phyloP scores from a whole-genome alignment of 495 filamentous ascomycete species.

The Friedmanniomyces endolithicus region DNA sequence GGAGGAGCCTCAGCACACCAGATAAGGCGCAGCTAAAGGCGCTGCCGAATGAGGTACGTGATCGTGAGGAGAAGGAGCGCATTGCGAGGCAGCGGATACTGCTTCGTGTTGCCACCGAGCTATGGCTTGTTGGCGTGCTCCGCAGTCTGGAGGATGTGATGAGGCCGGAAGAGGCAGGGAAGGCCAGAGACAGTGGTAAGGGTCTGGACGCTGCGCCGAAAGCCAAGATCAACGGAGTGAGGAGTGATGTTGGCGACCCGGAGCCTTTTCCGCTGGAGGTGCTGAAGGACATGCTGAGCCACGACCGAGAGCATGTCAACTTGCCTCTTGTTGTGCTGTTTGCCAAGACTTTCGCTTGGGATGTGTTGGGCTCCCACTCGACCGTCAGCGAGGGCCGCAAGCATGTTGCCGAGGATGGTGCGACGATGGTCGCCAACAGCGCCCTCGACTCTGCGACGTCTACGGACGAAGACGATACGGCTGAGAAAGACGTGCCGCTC shows the following conservation, averaged over 20 bases:
- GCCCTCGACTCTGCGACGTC: conserved; percentile 40
- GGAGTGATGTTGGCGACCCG: conserved; percentile 24
- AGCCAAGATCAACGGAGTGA: conserved; percentile 37
- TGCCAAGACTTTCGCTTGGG: conserved; percentile 93
- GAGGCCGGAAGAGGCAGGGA: conserved; percentile 64
- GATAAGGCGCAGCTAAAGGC: conserved; percentile 75
- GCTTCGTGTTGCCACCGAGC: conserved; percentile 79
- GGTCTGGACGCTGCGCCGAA: conserved; percentile 39
- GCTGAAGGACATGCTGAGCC: conserved; percentile 84
- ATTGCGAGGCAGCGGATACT: conserved; percentile 74
- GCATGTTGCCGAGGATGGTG: conserved; percentile 73
- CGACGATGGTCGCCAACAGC: conserved; percentile 39
- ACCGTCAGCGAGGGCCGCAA: conserved; percentile 62
- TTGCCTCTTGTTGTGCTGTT: conserved; percentile 85
- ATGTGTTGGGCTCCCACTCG: conserved; percentile 68
- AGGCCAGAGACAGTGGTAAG: conserved; percentile 47
- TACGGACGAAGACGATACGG: conserved; percentile 32
- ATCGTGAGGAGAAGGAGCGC: conserved; percentile 93
- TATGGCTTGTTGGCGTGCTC: conserved; percentile 87
- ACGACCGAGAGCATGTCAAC: conserved; percentile 86
- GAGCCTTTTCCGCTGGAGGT: conserved; percentile 95
- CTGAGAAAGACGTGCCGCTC: conserved; percentile 55
- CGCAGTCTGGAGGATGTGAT: conserved; percentile 80
- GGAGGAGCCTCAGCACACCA: conserved; percentile 81
- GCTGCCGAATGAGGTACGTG: conserved; percentile 64